These are phyloP conservation scores for Fusarium cyanostomum DNA, from an alignment of 2,329 filamentous ascomycete species.

Conservation along the genomic window DNA sequence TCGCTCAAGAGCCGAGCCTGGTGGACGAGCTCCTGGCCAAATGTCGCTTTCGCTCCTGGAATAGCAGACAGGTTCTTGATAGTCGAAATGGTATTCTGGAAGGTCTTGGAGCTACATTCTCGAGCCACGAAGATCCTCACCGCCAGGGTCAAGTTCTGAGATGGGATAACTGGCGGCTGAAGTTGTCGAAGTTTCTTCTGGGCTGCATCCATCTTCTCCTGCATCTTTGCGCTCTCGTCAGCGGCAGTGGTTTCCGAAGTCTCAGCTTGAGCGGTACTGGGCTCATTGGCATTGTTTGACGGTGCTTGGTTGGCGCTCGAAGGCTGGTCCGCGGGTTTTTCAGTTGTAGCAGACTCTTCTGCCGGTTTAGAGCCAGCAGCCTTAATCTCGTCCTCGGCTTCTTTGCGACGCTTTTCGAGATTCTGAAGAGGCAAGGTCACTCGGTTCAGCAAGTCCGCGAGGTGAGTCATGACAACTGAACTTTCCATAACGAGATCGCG, in stretches of 20 bases:
- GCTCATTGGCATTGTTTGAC: slow-evolving; percentile 10
- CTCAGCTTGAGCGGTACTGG: slow-evolving; percentile 44
- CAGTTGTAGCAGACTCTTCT: slow-evolving; percentile 47
- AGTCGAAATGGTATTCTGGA: slow-evolving; percentile 96
- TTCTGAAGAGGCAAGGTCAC: slow-evolving; percentile 88
- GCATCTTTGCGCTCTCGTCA: slow-evolving; percentile 42
- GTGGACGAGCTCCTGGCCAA: slow-evolving; percentile 90
- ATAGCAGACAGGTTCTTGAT: slow-evolving; percentile 98
- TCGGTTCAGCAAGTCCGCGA: slow-evolving; percentile 86
- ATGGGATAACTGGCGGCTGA: slow-evolving; percentile 84
- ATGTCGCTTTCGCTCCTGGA: slow-evolving; percentile 86
- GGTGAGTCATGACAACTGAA: slow-evolving; percentile 93
- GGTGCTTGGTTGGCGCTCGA: slow-evolving; percentile 49
- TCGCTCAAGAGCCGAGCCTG: slow-evolving; percentile 88
- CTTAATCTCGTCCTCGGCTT: slow-evolving; percentile 67
- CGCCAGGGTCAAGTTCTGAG: slow-evolving; percentile 90
- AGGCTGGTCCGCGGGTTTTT: slow-evolving; percentile 23
- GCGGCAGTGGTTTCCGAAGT: slow-evolving; percentile 39
- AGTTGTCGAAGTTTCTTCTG: slow-evolving; percentile 67
- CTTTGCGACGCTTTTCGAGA: slow-evolving; percentile 84
- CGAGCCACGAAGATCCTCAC: slow-evolving; percentile 95
- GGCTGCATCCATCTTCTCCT: slow-evolving; percentile 52
- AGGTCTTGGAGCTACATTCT: slow-evolving; percentile 97
- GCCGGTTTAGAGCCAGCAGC: slow-evolving; percentile 49
- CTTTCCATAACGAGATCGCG: slow-evolving; percentile 97